These are phyloP conservation scores for Neurospora sp. DNA, from an alignment of 495 filamentous ascomycete genomes.

Conservation along the genomic window DNA sequence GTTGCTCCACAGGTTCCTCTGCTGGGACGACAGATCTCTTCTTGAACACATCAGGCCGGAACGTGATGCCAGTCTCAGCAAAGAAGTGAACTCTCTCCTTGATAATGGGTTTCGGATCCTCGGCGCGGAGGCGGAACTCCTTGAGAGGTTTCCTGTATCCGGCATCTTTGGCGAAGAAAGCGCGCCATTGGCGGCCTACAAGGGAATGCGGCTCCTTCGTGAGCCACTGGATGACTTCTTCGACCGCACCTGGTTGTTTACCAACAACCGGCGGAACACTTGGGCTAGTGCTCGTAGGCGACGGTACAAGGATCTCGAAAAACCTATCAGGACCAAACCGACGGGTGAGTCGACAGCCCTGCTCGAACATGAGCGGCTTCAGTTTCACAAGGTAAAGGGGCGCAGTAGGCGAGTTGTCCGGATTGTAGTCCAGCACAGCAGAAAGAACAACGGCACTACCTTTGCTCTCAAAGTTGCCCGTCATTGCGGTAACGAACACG, in stretches of 20 bases:
- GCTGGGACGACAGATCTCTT: not conserved
- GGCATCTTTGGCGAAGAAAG: slow-evolving; percentile 33
- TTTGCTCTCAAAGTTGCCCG: slow-evolving; percentile 21
- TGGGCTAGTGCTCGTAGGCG: slow-evolving; percentile 5
- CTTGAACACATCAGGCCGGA: slow-evolving; percentile 6
- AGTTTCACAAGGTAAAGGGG: slow-evolving; percentile 29
- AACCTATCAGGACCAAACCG: slow-evolving; percentile 40
- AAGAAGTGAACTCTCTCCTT: slow-evolving; percentile 36
- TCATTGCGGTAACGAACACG: slow-evolving; percentile 26
- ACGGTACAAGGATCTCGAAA: slow-evolving; percentile 33
- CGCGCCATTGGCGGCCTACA: slow-evolving; percentile 33
- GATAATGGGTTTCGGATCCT: slow-evolving; percentile 19
- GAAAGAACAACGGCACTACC: slow-evolving; percentile 27
- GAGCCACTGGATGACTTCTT: slow-evolving; percentile 33
- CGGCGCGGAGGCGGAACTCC: slow-evolving; percentile 23
- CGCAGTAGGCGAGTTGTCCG: slow-evolving; percentile 10
- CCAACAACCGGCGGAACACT: slow-evolving; percentile 9
- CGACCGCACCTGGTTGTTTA: slow-evolving; percentile 14
- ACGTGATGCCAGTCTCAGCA: slow-evolving; percentile 30
- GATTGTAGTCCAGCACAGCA: slow-evolving; percentile 23
- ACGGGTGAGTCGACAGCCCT: slow-evolving; percentile 32
- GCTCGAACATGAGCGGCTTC: slow-evolving; percentile 29
- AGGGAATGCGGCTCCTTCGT: slow-evolving; percentile 24
- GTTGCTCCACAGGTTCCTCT: slow-evolving; percentile 12
- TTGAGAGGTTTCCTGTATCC: slow-evolving; percentile 26